phyloP scores from a whole-genome alignment of 1,284 basidiomycete genomes.

The Ustilago loliicola region DNA sequence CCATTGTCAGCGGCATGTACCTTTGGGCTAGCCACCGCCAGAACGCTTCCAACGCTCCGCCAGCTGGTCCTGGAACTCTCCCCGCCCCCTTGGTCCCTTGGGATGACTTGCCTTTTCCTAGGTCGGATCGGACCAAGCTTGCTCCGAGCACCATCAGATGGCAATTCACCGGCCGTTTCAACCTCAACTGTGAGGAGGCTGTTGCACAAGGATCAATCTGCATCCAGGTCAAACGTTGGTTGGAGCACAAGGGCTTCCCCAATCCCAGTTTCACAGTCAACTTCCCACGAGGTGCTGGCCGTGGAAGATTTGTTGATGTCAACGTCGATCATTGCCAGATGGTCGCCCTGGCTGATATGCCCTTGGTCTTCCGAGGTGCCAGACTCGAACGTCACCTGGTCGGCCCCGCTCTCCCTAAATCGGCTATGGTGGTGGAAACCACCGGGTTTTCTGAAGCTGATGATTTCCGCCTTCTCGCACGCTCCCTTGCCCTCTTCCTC shows the following conservation, averaged over 20 bases:
- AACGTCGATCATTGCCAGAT: neutral
- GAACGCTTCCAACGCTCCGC: too few relatives aligned
- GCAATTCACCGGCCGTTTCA: neutral
- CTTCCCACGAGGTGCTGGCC: neutral
- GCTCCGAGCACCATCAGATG: neutral
- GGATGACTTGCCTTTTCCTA: conserved; percentile 1
- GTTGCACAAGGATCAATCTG: neutral
- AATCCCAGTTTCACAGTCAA: neutral
- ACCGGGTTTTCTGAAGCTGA: neutral
- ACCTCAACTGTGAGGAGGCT: neutral
- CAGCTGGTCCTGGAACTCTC: neutral
- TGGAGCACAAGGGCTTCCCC: neutral
- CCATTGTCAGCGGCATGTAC: too few relatives aligned
- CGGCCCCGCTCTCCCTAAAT: neutral
- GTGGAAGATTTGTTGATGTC: neutral
- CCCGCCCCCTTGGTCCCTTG: neutral
- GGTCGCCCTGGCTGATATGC: neutral
- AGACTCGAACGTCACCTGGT: neutral
- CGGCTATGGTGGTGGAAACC: neutral
- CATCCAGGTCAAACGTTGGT: neutral
- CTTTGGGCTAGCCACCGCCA: neutral
- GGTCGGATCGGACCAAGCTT: neutral
- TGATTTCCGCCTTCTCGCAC: neutral
- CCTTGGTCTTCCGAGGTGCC: neutral
- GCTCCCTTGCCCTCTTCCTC: neutral